Conservation (phyloP, 345 rosid species). For the Hibiscus trionum region DNA sequence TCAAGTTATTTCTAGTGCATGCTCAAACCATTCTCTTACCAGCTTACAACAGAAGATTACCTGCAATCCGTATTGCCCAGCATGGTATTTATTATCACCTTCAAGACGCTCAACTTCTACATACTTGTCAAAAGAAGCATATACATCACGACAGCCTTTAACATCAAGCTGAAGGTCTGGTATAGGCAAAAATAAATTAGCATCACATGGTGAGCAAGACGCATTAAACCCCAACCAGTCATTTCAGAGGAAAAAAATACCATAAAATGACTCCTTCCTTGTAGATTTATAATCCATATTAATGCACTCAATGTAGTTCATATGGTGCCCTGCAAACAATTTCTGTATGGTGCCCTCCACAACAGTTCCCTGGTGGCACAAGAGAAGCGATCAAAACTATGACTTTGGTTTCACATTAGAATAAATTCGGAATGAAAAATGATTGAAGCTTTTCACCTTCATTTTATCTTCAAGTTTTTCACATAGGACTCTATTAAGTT, state of each 20-base stretch:
- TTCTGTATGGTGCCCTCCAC: constrained; percentile 96
- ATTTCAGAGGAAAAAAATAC: constrained; percentile 29
- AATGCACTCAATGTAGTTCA: constrained; percentile 91
- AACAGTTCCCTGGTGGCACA: constrained; percentile 67
- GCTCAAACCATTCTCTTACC: background rate
- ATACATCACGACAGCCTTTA: constrained; percentile 92
- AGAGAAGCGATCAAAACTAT: background rate
- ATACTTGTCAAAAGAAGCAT: constrained; percentile 96
- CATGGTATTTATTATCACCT: constrained; percentile 92
- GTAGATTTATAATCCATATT: constrained; percentile 92
- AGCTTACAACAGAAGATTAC: constrained; percentile 28
- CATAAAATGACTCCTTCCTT: constrained; percentile 93
- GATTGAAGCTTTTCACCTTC: constrained; percentile 47
- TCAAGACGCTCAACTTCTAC: constrained; percentile 96
- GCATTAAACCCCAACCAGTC: background rate
- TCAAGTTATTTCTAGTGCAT: background rate
- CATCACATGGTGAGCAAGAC: constrained; percentile 2
- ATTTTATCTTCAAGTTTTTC: constrained; percentile 98
- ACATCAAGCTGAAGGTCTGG: constrained; percentile 98
- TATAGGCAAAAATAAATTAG: constrained; percentile 15
- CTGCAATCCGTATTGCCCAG: constrained; percentile 88
- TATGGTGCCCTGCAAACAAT: constrained; percentile 92
- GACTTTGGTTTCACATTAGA: background rate
- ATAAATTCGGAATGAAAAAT: background rate
- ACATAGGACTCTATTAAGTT: constrained; percentile 81